Percentiles rank a stretch among this genome's conserved stretches.
Conservation (phyloP, 345 rosid genomes). For the Luvunga scandens region DNA sequence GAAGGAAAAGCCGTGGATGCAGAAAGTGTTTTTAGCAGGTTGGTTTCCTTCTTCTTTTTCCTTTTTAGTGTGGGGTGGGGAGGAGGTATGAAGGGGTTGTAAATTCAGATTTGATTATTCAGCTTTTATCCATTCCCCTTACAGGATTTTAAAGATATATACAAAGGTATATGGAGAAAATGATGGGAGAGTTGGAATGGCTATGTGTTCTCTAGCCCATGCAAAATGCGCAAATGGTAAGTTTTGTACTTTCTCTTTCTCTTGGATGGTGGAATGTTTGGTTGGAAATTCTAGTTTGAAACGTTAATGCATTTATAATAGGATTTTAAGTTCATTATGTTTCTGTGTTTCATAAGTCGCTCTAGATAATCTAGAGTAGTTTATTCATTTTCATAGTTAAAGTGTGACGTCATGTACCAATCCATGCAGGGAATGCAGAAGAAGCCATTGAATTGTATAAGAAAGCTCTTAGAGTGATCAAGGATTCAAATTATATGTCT, state of each 20-base stretch:
- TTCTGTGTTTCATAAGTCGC: neutral
- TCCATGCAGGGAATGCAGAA: constrained; percentile 56
- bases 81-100: constrained; percentile 3
- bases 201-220: constrained; percentile 77
- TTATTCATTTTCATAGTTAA: neutral
- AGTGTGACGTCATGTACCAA: constrained; percentile 9
- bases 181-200: constrained; percentile 82
- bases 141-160: constrained; percentile 66
- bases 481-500: constrained; percentile 57
- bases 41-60: neutral
- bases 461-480: constrained; percentile 60
- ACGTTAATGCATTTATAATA: neutral
- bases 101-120: constrained; percentile 16
- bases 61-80: neutral
- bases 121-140: neutral
- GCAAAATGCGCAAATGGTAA: constrained; percentile 76
- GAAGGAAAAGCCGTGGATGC: constrained; percentile 69
- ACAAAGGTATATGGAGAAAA: constrained; percentile 55
- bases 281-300: neutral
- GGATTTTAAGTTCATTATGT: neutral
- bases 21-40: constrained; percentile 65
- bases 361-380: neutral
- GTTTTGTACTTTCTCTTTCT: constrained; percentile 5
- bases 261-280: neutral
- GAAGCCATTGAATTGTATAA: constrained; percentile 68